Percentiles rank a stretch among this genome's conserved stretches.
Evolutionary conservation across 2,329 filamentous ascomycete genomes (phyloP).

Genomic region (Colletotrichum tabaci): DNA sequence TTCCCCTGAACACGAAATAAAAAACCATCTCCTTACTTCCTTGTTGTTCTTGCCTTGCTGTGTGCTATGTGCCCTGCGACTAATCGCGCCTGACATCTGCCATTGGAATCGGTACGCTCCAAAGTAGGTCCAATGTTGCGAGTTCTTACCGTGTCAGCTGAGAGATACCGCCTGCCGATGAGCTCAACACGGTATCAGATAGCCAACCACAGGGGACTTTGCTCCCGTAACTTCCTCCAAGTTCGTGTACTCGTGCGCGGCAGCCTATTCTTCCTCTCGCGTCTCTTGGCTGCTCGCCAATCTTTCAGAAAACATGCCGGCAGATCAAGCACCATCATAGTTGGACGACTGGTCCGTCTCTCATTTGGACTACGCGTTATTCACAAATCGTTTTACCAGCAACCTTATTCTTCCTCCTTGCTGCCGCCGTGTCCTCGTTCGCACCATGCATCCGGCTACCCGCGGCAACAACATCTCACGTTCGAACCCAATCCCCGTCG

Average conservation of each 20-base stretch:
- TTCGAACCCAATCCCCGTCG: constrained; percentile 17
- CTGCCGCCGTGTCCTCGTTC: background rate
- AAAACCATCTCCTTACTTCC: constrained; percentile 26
- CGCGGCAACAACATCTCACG: constrained; percentile 22
- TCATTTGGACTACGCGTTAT: constrained; percentile 25
- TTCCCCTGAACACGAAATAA: constrained; percentile 12
- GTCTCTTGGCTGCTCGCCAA: background rate
- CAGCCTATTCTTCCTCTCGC: background rate
- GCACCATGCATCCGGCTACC: constrained; percentile 25
- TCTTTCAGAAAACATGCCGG: constrained; percentile 7
- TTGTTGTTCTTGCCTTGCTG: background rate
- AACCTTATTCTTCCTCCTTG: background rate
- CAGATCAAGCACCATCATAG: constrained; percentile 17
- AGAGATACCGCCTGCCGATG: background rate
- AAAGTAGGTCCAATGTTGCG: background rate
- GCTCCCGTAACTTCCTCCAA: background rate
- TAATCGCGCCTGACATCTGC: no score
- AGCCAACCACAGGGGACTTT: background rate
- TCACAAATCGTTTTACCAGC: constrained; percentile 23
- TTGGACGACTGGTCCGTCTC: constrained; percentile 24
- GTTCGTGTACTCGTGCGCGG: background rate
- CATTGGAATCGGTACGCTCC: no score
- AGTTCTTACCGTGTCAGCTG: background rate
- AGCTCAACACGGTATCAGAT: background rate
- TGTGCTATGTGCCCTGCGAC: background rate